Evolutionary conservation across 352 stramenopile genomes (phyloP).

Genomic region (Albugo candida): DNA sequence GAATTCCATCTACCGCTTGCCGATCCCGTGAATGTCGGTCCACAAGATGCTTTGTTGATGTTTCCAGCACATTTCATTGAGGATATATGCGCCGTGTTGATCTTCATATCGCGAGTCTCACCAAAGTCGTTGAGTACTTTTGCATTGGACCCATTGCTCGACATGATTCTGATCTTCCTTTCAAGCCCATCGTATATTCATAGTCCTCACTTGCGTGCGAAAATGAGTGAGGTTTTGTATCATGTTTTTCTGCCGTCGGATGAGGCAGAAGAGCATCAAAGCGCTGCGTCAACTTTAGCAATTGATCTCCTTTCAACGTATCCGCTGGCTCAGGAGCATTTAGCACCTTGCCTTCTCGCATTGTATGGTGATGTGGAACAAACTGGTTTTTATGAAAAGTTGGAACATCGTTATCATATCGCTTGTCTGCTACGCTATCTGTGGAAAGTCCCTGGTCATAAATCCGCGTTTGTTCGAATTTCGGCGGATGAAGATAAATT

Average conservation of each 20-base stretch:
- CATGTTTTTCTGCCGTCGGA: slow-evolving; percentile 87
- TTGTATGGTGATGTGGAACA: slow-evolving; percentile 97
- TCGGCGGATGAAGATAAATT: slow-evolving; percentile 85
- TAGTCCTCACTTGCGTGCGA: slow-evolving; percentile 92
- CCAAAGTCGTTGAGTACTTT: slow-evolving; percentile 69
- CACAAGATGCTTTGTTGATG: slow-evolving; percentile 30
- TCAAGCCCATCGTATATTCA: no score
- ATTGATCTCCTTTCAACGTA: slow-evolving; percentile 47
- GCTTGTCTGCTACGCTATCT: slow-evolving; percentile 92
- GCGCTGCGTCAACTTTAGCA: slow-evolving; percentile 19
- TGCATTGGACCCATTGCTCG: no score
- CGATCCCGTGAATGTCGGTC: slow-evolving; percentile 10
- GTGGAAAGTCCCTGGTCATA: slow-evolving; percentile 89
- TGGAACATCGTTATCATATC: slow-evolving; percentile 92
- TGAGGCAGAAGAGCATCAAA: slow-evolving; percentile 59
- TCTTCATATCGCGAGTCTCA: slow-evolving; percentile 78
- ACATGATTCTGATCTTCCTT: no score
- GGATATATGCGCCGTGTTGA: slow-evolving; percentile 84
- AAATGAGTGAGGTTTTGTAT: slow-evolving; percentile 92
- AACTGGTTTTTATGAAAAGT: slow-evolving; percentile 97
- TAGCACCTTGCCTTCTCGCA: slow-evolving; percentile 91
- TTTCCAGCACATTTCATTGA: slow-evolving; percentile 93
- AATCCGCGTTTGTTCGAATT: slow-evolving; percentile 87
- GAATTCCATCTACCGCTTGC: slow-evolving; percentile 20
- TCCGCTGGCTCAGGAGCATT: slow-evolving; percentile 46